Base-by-base conservation (phyloP, 2,329 filamentous ascomycete genomes). In the Ophiostoma himal-ulmi region DNA sequence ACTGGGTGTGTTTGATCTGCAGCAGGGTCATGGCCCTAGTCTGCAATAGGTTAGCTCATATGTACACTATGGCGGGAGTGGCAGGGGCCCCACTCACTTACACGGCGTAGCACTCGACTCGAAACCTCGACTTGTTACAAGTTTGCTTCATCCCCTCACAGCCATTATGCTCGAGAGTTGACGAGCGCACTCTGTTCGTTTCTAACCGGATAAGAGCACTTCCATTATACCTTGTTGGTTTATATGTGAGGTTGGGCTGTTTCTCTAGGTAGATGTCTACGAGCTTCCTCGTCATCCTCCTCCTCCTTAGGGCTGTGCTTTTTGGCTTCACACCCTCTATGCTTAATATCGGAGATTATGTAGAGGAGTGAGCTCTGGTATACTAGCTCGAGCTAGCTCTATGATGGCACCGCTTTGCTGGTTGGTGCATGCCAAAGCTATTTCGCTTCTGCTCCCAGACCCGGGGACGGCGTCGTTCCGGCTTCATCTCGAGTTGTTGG, bases 41-140 rank as follows among this genome's bases (percentile, higher is more conserved):
- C 57, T 11, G 1, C 6, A 7, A 5, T 7, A 11, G 57, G 57
- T 5, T 62, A 62, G 26, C 13, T 1, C 22, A 30, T 1, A 57
- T 22, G 7, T 57, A 26, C 44, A 48, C 8, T 48, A 48, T 48
- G 44, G 7, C 44, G 44, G 44, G 17, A 48, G 44, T 62, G 57
- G 8, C 57, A 26, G 22, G 54, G 26, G 34, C 13, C 62, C 62
- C 62, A 22, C 62, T 14, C 62, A 65, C 62, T 65, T 65, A 65
- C 62, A 65, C 62, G 22, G 30, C 60, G 60, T 65, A 20, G 60
- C 60, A 65, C 60, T 14, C 60, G 30, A 65, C 34, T n/a, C 62
- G 62, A 65, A 65, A 65, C 62, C 36, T 22, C 17, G 8, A 65
- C 34, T n/a, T 65, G 62, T 65, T 34, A 39, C 62, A 65, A 65